Evolutionary conservation across 768 basidiomycete genomes (phyloP).

Genomic region (Amanita rubescens): DNA sequence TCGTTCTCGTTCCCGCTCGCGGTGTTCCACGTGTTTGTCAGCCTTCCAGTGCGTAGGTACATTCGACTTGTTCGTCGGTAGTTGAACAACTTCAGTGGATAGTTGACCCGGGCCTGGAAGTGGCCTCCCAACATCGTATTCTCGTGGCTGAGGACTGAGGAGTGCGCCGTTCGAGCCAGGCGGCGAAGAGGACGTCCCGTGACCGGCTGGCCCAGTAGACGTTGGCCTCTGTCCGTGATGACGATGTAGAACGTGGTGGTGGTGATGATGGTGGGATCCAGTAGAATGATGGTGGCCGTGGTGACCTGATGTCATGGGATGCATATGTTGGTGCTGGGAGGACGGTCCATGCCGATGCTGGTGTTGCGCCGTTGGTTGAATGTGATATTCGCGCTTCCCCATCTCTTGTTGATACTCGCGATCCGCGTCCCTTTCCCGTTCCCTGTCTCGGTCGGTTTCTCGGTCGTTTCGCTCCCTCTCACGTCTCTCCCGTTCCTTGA

Average conservation of each 20-base stretch:
- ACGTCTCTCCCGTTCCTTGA: conserved; percentile 23
- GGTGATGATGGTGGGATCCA: conserved; percentile 38
- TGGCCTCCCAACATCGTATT: conserved; percentile 27
- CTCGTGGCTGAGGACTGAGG: conserved; percentile 21
- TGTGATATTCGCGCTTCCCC: conserved; percentile 27
- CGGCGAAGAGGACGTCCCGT: conserved; percentile 26
- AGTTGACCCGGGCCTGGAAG: conserved; percentile 30
- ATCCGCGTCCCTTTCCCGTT: conserved; percentile 22
- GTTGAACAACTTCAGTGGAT: conserved; percentile 45
- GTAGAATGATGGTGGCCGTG: conserved; percentile 24
- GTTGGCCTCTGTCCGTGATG: conserved; percentile 23
- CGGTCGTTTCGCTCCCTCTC: conserved; percentile 25
- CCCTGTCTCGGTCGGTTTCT: conserved; percentile 24
- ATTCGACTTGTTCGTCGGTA: conserved; percentile 31
- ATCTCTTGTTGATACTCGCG: conserved; percentile 18
- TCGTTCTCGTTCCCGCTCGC: conserved; percentile 13
- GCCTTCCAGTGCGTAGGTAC: conserved; percentile 14
- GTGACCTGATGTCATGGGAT: conserved; percentile 19
- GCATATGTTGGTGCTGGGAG: conserved; percentile 25
- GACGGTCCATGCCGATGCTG: conserved; percentile 23
- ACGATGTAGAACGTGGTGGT: conserved; percentile 44
- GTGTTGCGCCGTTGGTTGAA: conserved; percentile 27
- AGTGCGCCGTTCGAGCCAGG: conserved; percentile 18
- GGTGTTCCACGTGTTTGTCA: conserved; percentile 2
- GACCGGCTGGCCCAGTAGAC: conserved; percentile 11